phyloP scores from a whole-genome alignment of 169 alveolate species.

The Eimeria falciformis region DNA sequence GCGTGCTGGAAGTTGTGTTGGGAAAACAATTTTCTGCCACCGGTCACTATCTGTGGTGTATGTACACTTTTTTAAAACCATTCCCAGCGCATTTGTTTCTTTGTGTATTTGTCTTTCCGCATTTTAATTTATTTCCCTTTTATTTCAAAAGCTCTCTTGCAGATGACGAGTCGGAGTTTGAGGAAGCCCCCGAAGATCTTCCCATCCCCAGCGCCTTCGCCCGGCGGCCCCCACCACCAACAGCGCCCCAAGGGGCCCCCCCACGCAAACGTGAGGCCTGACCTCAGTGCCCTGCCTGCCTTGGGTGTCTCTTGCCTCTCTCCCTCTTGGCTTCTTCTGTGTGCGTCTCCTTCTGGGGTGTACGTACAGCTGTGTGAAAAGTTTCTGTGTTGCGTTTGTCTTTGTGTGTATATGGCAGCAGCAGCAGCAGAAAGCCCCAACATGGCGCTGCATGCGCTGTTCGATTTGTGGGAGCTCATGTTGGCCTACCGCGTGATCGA shows the following conservation, averaged over 20 bases:
- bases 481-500: neutral
- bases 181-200: neutral
- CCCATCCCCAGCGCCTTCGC: constrained; percentile 31
- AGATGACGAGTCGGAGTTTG: constrained; percentile 25
- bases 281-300: neutral
- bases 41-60: neutral
- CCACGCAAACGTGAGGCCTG: neutral
- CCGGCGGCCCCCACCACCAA: neutral
- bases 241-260: neutral
- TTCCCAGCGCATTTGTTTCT: neutral
- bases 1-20: no score
- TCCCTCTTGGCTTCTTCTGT: neutral
- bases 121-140: neutral
- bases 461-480: neutral
- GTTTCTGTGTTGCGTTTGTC: no score
- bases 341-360: neutral
- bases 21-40: neutral
- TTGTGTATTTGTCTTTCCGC: neutral
- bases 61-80: no score
- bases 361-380: neutral
- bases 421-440: neutral
- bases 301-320: neutral
- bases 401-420: no score
- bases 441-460: neutral
- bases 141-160: neutral